These are phyloP conservation scores for Berkeleyomyces rouxiae DNA, from an alignment of 2,329 filamentous ascomycete species.

Conservation along the genomic window DNA sequence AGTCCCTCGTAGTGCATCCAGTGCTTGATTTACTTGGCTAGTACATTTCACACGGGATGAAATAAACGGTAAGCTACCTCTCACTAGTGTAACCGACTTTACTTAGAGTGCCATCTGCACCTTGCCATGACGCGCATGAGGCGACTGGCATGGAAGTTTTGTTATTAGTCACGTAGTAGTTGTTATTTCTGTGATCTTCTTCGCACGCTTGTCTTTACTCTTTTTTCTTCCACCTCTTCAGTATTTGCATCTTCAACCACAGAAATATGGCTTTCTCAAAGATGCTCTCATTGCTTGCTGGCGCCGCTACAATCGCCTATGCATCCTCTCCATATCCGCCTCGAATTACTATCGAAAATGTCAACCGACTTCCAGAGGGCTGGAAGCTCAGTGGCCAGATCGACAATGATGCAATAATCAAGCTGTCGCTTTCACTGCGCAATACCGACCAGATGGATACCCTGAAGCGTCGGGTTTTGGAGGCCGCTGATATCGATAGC, in stretches of 20 bases:
- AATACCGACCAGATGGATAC: constrained; percentile 12
- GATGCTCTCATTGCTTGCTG: constrained; percentile 9
- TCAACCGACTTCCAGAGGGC: constrained; percentile 10
- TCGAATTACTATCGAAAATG: constrained; percentile 11
- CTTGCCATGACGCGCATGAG: neutral
- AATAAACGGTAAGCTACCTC: neutral
- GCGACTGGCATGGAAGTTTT: neutral
- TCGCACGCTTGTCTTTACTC: neutral
- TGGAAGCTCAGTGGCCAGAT: constrained; percentile 10
- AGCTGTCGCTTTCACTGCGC: constrained; percentile 13
- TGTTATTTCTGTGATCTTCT: neutral
- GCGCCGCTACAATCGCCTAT: neutral
- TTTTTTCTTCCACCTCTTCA: neutral
- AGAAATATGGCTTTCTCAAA: constrained; percentile 8
- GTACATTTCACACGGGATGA: neutral
- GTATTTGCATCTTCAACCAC: neutral
- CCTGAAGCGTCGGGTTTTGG: constrained; percentile 10
- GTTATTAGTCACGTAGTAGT: neutral
- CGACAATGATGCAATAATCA: constrained; percentile 2
- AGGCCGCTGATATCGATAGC: constrained; percentile 29
- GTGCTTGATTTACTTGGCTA: neutral
- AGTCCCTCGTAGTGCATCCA: neutral
- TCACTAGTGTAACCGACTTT: neutral
- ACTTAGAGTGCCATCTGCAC: neutral
- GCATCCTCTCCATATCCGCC: constrained; percentile 4